Conservation (phyloP, 2,329 filamentous ascomycete species). For the Westerdykella ornata region DNA sequence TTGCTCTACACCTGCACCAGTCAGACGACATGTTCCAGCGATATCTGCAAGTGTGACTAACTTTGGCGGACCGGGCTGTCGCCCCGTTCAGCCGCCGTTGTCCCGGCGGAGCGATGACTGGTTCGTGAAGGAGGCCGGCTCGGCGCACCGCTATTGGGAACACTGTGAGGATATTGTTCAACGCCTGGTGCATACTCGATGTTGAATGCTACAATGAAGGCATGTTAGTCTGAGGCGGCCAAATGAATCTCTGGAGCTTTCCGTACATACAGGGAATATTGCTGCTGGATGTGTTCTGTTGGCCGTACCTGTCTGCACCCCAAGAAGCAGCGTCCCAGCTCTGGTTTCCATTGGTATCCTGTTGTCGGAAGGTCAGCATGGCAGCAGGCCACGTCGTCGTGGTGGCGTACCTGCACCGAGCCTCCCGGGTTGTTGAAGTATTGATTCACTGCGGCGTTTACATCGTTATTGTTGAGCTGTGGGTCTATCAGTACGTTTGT, state of each 20-base stretch:
- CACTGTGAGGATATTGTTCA: constrained; percentile 29
- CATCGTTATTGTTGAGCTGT: constrained; percentile 21
- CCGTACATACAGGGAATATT: constrained; percentile 24
- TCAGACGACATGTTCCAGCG: constrained; percentile 10
- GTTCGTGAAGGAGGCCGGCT: constrained; percentile 33
- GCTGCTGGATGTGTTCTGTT: constrained; percentile 11
- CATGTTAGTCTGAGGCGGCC: constrained; percentile 11
- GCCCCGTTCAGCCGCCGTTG: constrained; percentile 20
- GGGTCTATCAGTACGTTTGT: no score
- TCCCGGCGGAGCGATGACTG: constrained; percentile 23
- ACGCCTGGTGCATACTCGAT: constrained; percentile 30
- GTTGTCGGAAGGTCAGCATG: not conserved
- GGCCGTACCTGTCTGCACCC: constrained; percentile 25
- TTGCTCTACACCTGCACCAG: constrained; percentile 24
- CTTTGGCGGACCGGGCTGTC: constrained; percentile 28
- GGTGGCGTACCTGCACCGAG: not conserved
- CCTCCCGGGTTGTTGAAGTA: constrained; percentile 15
- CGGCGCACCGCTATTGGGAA: constrained; percentile 28
- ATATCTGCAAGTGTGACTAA: constrained; percentile 13
- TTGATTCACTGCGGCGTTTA: constrained; percentile 20
- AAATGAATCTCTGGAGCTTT: not conserved
- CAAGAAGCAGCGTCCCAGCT: constrained; percentile 31
- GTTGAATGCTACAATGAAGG: constrained; percentile 23
- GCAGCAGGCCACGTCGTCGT: constrained; percentile 3
- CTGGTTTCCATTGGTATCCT: constrained; percentile 10